A percentile compares a stretch with the other conserved stretches of the same genome.
Conservation (phyloP, 1,139 yeast species). For the Candida sanyaensis region DNA sequence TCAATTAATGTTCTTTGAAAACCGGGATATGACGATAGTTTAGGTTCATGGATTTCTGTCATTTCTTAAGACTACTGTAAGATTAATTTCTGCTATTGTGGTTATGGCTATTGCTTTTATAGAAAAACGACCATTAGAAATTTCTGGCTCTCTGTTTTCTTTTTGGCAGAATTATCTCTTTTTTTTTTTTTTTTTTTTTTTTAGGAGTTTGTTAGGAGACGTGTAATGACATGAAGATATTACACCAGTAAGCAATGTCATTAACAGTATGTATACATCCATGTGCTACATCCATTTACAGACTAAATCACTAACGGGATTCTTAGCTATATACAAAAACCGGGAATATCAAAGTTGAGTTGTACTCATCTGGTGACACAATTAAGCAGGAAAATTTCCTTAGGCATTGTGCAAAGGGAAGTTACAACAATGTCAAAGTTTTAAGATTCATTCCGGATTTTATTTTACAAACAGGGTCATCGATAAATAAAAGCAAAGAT, state of each 20-base stretch:
- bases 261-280: conserved; percentile 17
- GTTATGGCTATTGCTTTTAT: neutral
- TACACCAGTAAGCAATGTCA: conserved; percentile 14
- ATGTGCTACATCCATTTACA: neutral
- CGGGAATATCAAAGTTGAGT: conserved; percentile 22
- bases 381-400: conserved; percentile 23
- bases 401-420: conserved; percentile 50
- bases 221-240: neutral
- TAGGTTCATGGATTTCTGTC: no score
- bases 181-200: no score
- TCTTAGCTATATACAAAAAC: conserved; percentile 21
- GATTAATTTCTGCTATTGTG: neutral
- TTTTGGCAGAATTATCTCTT: neutral
- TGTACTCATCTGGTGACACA: conserved; percentile 14
- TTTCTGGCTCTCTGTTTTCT: neutral
- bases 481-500: conserved; percentile 48
- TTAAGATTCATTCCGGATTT: conserved; percentile 45
- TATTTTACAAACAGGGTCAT: conserved; percentile 54
- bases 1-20: conserved; percentile 24
- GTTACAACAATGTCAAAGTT: conserved; percentile 39
- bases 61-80: neutral
- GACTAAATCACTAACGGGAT: neutral
- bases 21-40: conserved; percentile 4
- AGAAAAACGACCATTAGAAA: neutral
- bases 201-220: neutral